Evolutionary conservation across 2,329 filamentous ascomycete species (phyloP).

Genomic region (Penicillium olsonii): DNA sequence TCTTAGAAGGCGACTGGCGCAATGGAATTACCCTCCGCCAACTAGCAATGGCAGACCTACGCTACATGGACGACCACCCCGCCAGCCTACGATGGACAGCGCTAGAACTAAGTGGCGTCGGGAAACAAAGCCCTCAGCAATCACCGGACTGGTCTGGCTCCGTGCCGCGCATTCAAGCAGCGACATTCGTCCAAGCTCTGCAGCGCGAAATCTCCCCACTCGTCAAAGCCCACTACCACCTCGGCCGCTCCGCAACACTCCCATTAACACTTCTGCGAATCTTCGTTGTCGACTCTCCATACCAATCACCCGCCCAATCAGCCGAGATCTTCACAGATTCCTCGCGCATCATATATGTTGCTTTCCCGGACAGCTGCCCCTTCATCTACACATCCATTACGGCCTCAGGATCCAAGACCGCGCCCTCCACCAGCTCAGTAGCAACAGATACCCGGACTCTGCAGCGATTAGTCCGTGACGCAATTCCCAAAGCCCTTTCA

Average conservation of each 20-base stretch:
- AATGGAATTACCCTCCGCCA: constrained; percentile 57
- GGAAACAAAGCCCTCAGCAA: constrained; percentile 20
- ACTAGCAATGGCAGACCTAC: constrained; percentile 57
- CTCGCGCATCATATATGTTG: constrained; percentile 73
- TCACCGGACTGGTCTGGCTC: constrained; percentile 37
- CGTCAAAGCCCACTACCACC: constrained; percentile 80
- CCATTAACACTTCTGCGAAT: constrained; percentile 75
- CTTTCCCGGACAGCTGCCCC: constrained; percentile 78
- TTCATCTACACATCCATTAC: constrained; percentile 67
- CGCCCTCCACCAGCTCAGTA: constrained; percentile 24
- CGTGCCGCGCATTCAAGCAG: constrained; percentile 73
- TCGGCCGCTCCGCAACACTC: constrained; percentile 66
- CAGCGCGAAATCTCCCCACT: constrained; percentile 74
- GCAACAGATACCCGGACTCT: constrained; percentile 62
- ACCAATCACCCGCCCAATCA: constrained; percentile 57
- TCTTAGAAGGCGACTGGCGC: constrained; percentile 60
- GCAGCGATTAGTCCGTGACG: constrained; percentile 71
- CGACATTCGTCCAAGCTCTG: constrained; percentile 75
- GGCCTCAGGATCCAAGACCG: constrained; percentile 41
- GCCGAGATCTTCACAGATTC: constrained; percentile 55
- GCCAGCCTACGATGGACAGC: constrained; percentile 56
- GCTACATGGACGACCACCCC: constrained; percentile 56
- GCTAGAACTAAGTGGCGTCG: constrained; percentile 45
- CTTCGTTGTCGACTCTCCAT: constrained; percentile 78
- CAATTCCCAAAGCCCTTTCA: constrained; percentile 80